Conservation (phyloP, 1,284 basidiomycete species). For the Agaricales sp. region DNA sequence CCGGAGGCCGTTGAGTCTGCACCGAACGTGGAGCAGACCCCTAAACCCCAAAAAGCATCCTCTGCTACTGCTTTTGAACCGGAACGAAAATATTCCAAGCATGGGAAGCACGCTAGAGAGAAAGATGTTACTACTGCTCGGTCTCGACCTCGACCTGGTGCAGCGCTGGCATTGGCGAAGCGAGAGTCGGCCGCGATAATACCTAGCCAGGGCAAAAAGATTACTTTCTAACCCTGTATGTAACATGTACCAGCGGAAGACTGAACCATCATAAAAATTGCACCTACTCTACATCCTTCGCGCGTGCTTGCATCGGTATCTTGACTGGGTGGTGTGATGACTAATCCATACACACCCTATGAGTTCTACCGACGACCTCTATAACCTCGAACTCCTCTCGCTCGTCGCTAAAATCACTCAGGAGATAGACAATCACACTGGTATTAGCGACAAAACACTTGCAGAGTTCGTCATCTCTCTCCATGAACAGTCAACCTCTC, state of each 20-base stretch:
- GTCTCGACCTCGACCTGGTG: constrained; percentile 73
- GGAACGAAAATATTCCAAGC: constrained; percentile 8
- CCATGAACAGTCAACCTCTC: constrained; percentile 74
- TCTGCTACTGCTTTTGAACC: neutral
- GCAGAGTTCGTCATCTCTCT: constrained; percentile 94
- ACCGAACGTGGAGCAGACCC: neutral
- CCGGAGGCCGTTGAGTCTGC: neutral
- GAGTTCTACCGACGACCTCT: constrained; percentile 57
- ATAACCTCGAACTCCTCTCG: constrained; percentile 86
- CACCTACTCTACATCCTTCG: no score
- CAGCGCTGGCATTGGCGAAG: constrained; percentile 82
- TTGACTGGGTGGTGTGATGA: no score
- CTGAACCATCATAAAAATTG: no score
- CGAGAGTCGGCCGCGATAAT: constrained; percentile 82
- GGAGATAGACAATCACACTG: constrained; percentile 83
- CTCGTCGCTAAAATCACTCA: constrained; percentile 84
- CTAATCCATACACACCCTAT: neutral
- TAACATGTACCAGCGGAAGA: no score
- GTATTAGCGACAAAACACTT: constrained; percentile 80
- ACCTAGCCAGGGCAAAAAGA: constrained; percentile 73
- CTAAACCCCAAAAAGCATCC: neutral
- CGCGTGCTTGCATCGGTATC: no score
- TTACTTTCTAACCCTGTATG: constrained; percentile 63
- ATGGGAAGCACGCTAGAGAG: constrained; percentile 14
- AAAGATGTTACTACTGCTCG: constrained; percentile 26